Evolutionary conservation across 2,329 filamentous ascomycete species (phyloP), one percentile per base, ranked within the genome.

Genomic region (Colletotrichum sp.): DNA sequence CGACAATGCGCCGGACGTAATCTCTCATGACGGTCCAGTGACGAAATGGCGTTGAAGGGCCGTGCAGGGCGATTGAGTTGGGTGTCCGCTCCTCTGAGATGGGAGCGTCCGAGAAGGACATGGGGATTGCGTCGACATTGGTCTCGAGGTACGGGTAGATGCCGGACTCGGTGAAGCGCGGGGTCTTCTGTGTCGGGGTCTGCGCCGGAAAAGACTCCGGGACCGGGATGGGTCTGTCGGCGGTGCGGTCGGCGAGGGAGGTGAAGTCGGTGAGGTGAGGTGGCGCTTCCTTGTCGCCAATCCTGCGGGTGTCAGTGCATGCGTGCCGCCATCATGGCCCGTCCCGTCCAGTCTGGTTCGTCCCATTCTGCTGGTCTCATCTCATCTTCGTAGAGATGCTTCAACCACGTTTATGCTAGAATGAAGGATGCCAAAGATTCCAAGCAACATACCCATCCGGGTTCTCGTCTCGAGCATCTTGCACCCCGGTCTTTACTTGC

Each of bases 71-170:
- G 13, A 82, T 79, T 3, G 84, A 84, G 12, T 79, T 78, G 34
- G 83, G 77, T 62, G 80, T 83, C 2, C 79, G 79, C 12, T 80
- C 79, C 1, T 81, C 80, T 0, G 90, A 88, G 16, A 93, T 90
- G 0, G 86, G 84, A 70, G 92, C 91, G 76, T 91, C 86, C 1
- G 87, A 89, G 81, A 90, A 94, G 18, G 88, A 86, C 93, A 94
- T 94, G 0, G 90, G 86, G 3, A 88, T 80, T 8, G 86, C 85
- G 77, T 90, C 88, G 59, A 94, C 89, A 77, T 94, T 94, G 4
- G 92, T 94, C 80, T 94, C 91, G n/a, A 94, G 83, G 24, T 90
- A 89, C 0, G 91, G 90, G 78, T 93, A 93, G 21, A 93, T 86
- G 1, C 90, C 90, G 0, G 91, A 91, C 75, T 93, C 91, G 15